Evolutionary conservation across 805 yeast species (phyloP).

Genomic region (Pichia insulana): DNA sequence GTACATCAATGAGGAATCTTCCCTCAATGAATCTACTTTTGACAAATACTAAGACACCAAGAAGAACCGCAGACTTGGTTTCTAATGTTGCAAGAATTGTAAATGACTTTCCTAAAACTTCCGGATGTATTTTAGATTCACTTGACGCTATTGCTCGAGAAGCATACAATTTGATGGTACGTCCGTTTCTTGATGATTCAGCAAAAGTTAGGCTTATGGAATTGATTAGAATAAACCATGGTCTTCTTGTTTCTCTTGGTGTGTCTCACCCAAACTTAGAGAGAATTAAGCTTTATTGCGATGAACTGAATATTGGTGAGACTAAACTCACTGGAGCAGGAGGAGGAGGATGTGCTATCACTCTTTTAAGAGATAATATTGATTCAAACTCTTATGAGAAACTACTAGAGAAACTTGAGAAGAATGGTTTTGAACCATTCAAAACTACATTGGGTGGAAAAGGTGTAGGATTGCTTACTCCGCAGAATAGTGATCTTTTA

Average conservation of each 20-base stretch:
- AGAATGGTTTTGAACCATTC: conserved; percentile 60
- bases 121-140: conserved; percentile 56
- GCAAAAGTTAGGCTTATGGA: conserved; percentile 41
- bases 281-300: conserved; percentile 56
- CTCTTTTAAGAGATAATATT: conserved; percentile 50
- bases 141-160: conserved; percentile 67
- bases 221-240: conserved; percentile 77
- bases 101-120: conserved; percentile 44
- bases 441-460: conserved; percentile 81
- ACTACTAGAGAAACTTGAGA: conserved; percentile 30
- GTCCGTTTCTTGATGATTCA: conserved; percentile 38
- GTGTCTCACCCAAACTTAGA: conserved; percentile 93
- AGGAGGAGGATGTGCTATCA: conserved; percentile 98
- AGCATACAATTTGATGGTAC: conserved; percentile 57
- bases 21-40: conserved; percentile 68
- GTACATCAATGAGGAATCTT: conserved; percentile 61
- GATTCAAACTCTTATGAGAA: conserved; percentile 26
- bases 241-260: conserved; percentile 73
- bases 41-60: conserved; percentile 80
- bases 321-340: conserved; percentile 98
- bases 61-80: conserved; percentile 80
- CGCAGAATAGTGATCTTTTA: conserved; percentile 8
- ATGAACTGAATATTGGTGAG: conserved; percentile 59
- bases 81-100: conserved; percentile 58
- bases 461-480: conserved; percentile 59